Base-by-base conservation (phyloP, 805 yeast species). In the Yarrowia keelungensis region DNA sequence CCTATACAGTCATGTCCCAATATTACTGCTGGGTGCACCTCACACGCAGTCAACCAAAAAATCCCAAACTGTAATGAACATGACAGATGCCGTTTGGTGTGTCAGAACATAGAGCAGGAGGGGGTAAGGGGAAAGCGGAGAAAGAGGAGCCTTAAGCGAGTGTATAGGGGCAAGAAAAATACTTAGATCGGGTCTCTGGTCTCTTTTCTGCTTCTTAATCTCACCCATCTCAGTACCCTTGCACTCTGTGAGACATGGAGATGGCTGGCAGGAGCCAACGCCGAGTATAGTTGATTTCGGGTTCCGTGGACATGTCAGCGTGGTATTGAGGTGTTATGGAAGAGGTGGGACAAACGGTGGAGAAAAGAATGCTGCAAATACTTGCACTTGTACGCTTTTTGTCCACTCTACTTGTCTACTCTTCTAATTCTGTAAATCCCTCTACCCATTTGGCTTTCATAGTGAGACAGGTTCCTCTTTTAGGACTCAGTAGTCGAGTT, bases 381-480 rank as follows among this genome's bases (percentile, higher is more conserved):
- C 32, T 26, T 26, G 7, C 32, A 26, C 32, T 3, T 5, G 32
- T 26, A 5, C 7, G 32, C 32, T 26, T 26, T 5, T 26, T 26
- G 7, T 5, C 7, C 32, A 26, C 7, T 5, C 32, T 26, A 26
- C 32, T 26, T 5, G 7, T 5, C 32, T 26, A 26, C 32, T 26
- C 4, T 26, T 26, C 32, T 26, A 26, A 5, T 26, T 5, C 32
- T 41, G 43, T 41, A 41, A 41, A 41, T 41, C 43, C 46, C 46
- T 15, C 46, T 42, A 9, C 47, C 16, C 26, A 45, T 45, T 45
- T 45, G 47, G 47, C 47, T 45, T 45, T 45, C 26, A 32, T 45
- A 45, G 47, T 45, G 47, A 45, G 47, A 45, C 47, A 45, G 8
- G 4, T 26, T 42, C 10, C 45, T 42, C 45, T 15, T 42, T 42